phyloP scores from a whole-genome alignment of 2,329 filamentous ascomycete species.

The Fusarium siculi region DNA sequence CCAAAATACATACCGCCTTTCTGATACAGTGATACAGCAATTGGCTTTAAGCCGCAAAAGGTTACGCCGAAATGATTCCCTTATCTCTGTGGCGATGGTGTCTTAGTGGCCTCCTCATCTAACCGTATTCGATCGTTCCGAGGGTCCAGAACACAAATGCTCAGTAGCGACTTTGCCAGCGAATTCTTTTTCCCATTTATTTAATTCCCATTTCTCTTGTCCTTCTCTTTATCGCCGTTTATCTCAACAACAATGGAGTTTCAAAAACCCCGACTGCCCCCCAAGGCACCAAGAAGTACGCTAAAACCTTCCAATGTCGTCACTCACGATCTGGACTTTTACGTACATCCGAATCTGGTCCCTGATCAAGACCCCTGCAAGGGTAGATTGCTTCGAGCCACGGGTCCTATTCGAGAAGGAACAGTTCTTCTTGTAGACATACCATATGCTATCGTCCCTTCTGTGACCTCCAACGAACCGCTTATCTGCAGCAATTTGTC shows the following conservation, averaged over 20 bases:
- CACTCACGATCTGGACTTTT: constrained; percentile 34
- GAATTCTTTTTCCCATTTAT: constrained; percentile 15
- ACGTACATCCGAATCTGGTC: constrained; percentile 36
- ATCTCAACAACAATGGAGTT: constrained; percentile 28
- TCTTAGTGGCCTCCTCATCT: constrained; percentile 33
- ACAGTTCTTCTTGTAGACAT: constrained; percentile 44
- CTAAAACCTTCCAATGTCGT: constrained; percentile 19
- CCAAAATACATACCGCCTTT: neutral
- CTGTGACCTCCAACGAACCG: constrained; percentile 28
- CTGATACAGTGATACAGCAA: constrained; percentile 16
- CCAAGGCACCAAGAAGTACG: constrained; percentile 16
- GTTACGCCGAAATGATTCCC: constrained; percentile 30
- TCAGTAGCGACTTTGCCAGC: constrained; percentile 1
- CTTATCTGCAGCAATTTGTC: constrained; percentile 44
- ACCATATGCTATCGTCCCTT: constrained; percentile 45
- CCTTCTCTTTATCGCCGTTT: neutral
- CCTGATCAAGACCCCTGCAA: constrained; percentile 42
- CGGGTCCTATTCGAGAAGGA: constrained; percentile 36
- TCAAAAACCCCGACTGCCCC: constrained; percentile 21
- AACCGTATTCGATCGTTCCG: constrained; percentile 33
- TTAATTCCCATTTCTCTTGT: neutral
- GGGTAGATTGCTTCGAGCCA: constrained; percentile 42
- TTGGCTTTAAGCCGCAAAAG: constrained; percentile 32
- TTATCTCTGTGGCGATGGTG: constrained; percentile 29
- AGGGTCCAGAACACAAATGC: constrained; percentile 26